Percentiles rank a stretch among this genome's conserved stretches.
Evolutionary conservation across 2,329 filamentous ascomycete species (phyloP).

Genomic region (Parastagonospora avenae): DNA sequence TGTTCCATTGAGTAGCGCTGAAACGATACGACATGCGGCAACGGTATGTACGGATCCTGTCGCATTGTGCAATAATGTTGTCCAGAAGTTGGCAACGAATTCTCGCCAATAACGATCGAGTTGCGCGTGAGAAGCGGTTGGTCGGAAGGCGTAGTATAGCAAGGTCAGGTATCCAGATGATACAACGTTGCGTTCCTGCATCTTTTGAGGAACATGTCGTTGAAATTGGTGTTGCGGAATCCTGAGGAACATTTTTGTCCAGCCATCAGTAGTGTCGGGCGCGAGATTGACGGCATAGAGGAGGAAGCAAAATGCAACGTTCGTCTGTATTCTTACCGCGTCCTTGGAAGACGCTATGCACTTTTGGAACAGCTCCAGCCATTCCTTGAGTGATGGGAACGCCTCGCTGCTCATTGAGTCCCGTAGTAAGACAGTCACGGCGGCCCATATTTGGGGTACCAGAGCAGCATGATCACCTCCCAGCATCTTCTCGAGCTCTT

Average conservation of each 20-base stretch:
- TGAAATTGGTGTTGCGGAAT: slow-evolving; percentile 36
- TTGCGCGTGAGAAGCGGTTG: slow-evolving; percentile 67
- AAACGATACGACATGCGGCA: slow-evolving; percentile 66
- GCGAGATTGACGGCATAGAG: slow-evolving; percentile 74
- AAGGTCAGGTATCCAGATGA: slow-evolving; percentile 73
- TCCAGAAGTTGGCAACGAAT: slow-evolving; percentile 69
- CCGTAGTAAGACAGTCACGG: slow-evolving; percentile 77
- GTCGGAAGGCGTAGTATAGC: slow-evolving; percentile 62
- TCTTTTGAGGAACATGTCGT: slow-evolving; percentile 65
- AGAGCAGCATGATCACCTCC: slow-evolving; percentile 64
- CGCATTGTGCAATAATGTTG: slow-evolving; percentile 25
- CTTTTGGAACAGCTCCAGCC: slow-evolving; percentile 78
- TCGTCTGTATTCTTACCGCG: slow-evolving; percentile 68
- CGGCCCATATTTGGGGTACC: slow-evolving; percentile 89
- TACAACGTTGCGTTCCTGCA: slow-evolving; percentile 64
- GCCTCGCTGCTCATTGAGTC: slow-evolving; percentile 60
- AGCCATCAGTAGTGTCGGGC: slow-evolving; percentile 58
- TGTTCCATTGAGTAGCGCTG: slow-evolving; percentile 69
- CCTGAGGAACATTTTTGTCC: slow-evolving; percentile 36
- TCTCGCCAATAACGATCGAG: slow-evolving; percentile 80
- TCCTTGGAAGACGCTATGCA: slow-evolving; percentile 83
- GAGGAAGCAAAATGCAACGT: slow-evolving; percentile 84
- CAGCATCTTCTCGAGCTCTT: slow-evolving; percentile 65
- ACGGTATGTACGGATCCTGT: slow-evolving; percentile 25
- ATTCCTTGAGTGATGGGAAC: slow-evolving; percentile 76